phyloP scores from a whole-genome alignment of 1,139 yeast genomes.

The Geotrichum candidum region DNA sequence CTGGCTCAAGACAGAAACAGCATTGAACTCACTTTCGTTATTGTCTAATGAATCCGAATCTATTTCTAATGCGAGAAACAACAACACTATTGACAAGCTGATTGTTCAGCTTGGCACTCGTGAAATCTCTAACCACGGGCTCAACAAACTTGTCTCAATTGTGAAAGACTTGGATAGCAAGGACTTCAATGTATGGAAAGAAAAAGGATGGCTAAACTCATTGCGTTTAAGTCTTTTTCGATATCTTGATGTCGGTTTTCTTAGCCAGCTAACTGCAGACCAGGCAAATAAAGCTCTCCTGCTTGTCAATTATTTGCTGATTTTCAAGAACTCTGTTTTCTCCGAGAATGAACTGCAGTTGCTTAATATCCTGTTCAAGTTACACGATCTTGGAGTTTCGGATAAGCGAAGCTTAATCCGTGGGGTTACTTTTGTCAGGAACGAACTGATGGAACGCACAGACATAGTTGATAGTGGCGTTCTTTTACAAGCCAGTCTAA shows the following conservation, averaged over 20 bases:
- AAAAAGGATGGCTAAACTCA: slow-evolving; percentile 7
- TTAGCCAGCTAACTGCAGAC: background rate
- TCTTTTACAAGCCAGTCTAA: background rate
- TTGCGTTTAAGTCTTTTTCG: background rate
- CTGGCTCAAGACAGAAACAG: slow-evolving; percentile 13
- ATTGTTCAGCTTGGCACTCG: slow-evolving; percentile 1
- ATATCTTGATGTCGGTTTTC: background rate
- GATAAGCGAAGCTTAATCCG: slow-evolving; percentile 9
- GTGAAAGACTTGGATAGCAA: slow-evolving; percentile 8
- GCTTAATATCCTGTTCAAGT: background rate
- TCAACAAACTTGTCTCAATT: slow-evolving; percentile 5
- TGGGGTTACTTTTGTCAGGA: slow-evolving; percentile 5
- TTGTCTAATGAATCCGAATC: background rate
- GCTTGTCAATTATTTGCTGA: slow-evolving; percentile 7
- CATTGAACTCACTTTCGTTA: slow-evolving; percentile 3
- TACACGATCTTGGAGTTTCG: slow-evolving; percentile 6
- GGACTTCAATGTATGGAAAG: slow-evolving; percentile 3
- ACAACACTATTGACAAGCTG: background rate
- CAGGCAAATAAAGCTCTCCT: slow-evolving; percentile 10
- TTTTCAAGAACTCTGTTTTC: background rate
- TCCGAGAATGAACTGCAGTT: background rate
- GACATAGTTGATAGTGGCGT: background rate
- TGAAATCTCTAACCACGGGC: slow-evolving; percentile 1
- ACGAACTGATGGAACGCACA: background rate
- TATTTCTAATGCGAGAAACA: background rate